These are phyloP conservation scores for Quercus lobata DNA, from an alignment of 331 rosid genomes.

Conservation along the genomic window DNA sequence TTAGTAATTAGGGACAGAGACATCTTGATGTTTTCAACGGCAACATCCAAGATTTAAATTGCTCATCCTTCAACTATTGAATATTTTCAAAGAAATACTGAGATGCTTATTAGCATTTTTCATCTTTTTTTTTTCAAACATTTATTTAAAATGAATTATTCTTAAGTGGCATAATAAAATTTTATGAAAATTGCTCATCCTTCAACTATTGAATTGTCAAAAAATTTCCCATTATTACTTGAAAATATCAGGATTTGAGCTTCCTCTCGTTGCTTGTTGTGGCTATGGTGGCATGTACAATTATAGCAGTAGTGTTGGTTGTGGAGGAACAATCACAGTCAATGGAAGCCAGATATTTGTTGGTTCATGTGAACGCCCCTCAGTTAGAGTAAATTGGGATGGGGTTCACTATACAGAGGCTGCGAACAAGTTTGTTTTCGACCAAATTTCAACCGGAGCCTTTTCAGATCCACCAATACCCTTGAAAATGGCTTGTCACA, in stretches of 20 bases:
- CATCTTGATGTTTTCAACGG: no score
- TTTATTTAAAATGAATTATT: no score
- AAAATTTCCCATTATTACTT: neutral
- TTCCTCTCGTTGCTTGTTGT: slow-evolving; percentile 45
- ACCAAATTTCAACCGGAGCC: slow-evolving; percentile 18
- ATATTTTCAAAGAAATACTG: no score
- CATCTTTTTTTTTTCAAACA: no score
- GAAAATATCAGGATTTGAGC: slow-evolving; percentile 42
- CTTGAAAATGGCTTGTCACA: slow-evolving; percentile 12
- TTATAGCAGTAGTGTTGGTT: neutral
- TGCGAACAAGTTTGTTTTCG: slow-evolving; percentile 12
- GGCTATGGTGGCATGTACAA: slow-evolving; percentile 56
- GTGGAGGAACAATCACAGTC: slow-evolving; percentile 12
- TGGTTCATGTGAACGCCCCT: slow-evolving; percentile 9
- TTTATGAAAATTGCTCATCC: no score
- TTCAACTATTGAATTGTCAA: no score
- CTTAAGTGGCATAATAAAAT: no score
- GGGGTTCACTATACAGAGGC: slow-evolving; percentile 22
- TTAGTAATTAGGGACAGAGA: no score
- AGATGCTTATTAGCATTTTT: no score
- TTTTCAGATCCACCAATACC: slow-evolving; percentile 20
- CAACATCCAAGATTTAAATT: no score
- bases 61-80: no score
- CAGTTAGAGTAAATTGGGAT: slow-evolving; percentile 17
- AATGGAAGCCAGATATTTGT: slow-evolving; percentile 27